Evolutionary conservation across 305 asterid species (phyloP), one percentile per base, ranked within the genome.

Genomic region (Nicotiana rustica): DNA sequence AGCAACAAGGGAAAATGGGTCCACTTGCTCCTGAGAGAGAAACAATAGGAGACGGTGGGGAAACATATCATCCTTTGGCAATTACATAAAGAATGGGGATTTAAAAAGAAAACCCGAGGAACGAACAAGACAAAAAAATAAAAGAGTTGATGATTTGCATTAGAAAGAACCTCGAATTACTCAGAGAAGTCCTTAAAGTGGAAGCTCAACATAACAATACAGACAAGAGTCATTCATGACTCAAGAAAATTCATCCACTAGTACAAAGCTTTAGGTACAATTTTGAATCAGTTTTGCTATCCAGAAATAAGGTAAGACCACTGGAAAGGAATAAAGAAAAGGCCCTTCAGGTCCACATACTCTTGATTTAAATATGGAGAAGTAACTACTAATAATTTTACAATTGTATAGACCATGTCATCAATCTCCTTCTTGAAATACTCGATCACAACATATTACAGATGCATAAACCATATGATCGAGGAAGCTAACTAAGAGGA

Each of bases 1-100:
- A 65, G 99, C 94, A 87, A 96, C 99, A 84, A 96, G 95, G 69
- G 98, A 92, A 89, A 94, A 96, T 19, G 99, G 99, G 84, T 96
- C 98, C 52, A 93, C 81, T 82, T 84, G 93, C 85, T 96, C 98
- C 99, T 96, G 90, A 59, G 85, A 83, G 82, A 66, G 69, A 71
- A 17, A 68, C 21, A 84, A 65, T 12, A 84, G 44, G 38, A 44
- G 66, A 44, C 67, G n/a, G 10, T 41, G 2, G 55, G 33, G 65
- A 56, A 56, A 75, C 5, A 18, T 19, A 76, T 84, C 79, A 80
- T 60, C 62, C 70, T 70, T 17, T 41, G 59, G 19, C 25, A 49
- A 73, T 73, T 75, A 29, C 29, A 29, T 52, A 14, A 25, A 75
- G 79, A 8, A 14, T 47, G 69, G 41, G 35, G 64, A 25, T 38